Percentiles rank a stretch among this genome's conserved stretches.
Evolutionary conservation across 306 rosid genomes (phyloP).

Genomic region (Cicer arietinum): DNA sequence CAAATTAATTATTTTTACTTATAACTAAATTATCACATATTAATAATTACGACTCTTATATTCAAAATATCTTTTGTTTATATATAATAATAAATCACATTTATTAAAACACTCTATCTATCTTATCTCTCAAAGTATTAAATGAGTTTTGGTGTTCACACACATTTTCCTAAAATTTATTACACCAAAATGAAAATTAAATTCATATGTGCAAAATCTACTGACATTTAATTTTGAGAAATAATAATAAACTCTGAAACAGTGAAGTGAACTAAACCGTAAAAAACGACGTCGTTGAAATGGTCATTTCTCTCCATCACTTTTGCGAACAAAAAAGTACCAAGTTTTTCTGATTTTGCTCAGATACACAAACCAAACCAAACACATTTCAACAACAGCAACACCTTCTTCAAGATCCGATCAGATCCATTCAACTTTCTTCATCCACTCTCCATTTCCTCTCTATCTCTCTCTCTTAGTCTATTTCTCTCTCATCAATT

Average conservation of each 20-base stretch:
- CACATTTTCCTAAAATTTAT: too few relatives aligned
- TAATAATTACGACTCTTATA: too few relatives aligned
- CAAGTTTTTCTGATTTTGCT: background rate
- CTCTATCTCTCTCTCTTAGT: slow-evolving; percentile 2
- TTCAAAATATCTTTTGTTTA: too few relatives aligned
- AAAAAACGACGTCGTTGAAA: slow-evolving; percentile 6
- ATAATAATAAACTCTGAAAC: background rate
- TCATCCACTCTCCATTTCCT: background rate
- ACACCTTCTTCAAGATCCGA: slow-evolving; percentile 53
- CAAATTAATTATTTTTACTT: too few relatives aligned
- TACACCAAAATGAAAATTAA: too few relatives aligned
- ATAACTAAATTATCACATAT: too few relatives aligned
- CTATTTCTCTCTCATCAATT: background rate
- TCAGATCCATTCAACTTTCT: slow-evolving; percentile 61
- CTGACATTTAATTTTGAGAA: too few relatives aligned
- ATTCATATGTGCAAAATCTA: too few relatives aligned
- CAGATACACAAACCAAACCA: background rate
- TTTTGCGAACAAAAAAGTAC: background rate
- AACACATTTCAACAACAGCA: background rate
- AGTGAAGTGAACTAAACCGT: background rate
- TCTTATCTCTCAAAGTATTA: too few relatives aligned
- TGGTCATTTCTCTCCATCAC: background rate
- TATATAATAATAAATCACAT: too few relatives aligned
- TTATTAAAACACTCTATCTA: too few relatives aligned
- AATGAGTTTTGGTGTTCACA: too few relatives aligned